These are phyloP conservation scores for Xerocomus spinulosus DNA, from an alignment of 768 basidiomycete species.

Conservation along the genomic window DNA sequence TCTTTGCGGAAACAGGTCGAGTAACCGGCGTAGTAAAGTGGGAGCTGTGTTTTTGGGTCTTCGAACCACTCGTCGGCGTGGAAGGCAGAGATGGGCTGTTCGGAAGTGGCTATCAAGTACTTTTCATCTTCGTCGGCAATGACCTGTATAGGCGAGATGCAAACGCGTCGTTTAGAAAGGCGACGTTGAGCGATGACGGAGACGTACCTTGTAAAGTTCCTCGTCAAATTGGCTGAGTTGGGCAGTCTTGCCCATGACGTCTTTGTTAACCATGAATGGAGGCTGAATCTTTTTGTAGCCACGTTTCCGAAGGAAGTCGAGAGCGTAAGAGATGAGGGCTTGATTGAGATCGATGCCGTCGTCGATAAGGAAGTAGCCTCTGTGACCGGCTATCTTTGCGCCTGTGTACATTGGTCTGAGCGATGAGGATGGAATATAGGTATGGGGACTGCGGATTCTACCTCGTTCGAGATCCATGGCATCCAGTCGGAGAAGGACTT, in stretches of 20 bases:
- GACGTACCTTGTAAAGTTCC: conserved; percentile 86
- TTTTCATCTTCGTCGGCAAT: conserved; percentile 91
- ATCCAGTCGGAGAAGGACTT: conserved; percentile 88
- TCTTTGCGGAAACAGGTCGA: conserved; percentile 99
- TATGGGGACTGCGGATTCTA: conserved; percentile 19
- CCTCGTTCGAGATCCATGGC: conserved; percentile 97
- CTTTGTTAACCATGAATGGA: conserved; percentile 98
- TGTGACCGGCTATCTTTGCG: conserved; percentile 89
- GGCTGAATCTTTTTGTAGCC: conserved; percentile 94
- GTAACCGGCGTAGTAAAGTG: conserved; percentile 82
- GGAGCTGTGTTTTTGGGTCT: conserved; percentile 86
- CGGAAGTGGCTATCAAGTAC: conserved; percentile 97
- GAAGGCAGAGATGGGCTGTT: conserved; percentile 96
- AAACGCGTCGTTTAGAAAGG: not conserved
- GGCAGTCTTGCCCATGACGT: conserved; percentile 95
- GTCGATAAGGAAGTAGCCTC: conserved; percentile 93
- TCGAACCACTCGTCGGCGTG: conserved; percentile 99
- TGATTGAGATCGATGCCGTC: conserved; percentile 98
- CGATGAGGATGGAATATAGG: conserved; percentile 1
- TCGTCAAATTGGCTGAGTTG: conserved; percentile 99
- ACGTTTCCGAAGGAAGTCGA: conserved; percentile 81
- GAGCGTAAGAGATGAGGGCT: conserved; percentile 89
- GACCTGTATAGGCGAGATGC: conserved; percentile 42
- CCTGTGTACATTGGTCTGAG: conserved; percentile 41
- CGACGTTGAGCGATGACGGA: not conserved